A percentile compares a stretch with the other conserved stretches of the same genome.
phyloP scores from a whole-genome alignment of 495 filamentous ascomycete species.

The Talaromyces trachyspermus region DNA sequence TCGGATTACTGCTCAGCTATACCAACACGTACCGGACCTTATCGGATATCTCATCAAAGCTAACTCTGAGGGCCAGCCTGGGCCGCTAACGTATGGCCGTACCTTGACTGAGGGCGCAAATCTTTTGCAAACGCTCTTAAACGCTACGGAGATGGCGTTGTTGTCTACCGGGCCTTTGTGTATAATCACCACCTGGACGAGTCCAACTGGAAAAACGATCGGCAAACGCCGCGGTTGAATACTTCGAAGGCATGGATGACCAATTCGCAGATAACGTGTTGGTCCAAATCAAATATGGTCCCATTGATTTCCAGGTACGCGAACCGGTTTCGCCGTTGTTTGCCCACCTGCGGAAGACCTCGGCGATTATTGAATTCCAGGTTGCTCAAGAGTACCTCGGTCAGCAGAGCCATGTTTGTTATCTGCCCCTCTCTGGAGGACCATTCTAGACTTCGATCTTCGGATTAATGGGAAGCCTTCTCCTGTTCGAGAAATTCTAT shows the following conservation, averaged over 20 bases:
- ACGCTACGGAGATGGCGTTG: constrained; percentile 52
- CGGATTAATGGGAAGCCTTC: constrained; percentile 49
- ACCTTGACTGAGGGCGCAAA: constrained; percentile 65
- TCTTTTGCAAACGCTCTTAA: constrained; percentile 56
- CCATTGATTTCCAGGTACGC: constrained; percentile 71
- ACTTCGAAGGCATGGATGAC: constrained; percentile 56
- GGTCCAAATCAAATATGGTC: constrained; percentile 66
- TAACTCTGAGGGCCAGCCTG: constrained; percentile 67
- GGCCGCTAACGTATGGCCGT: constrained; percentile 60
- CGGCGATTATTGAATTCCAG: constrained; percentile 56
- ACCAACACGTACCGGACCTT: constrained; percentile 55
- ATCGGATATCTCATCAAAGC: constrained; percentile 67
- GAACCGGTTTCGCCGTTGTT: constrained; percentile 65
- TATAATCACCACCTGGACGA: constrained; percentile 55
- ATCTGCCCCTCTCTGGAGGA: constrained; percentile 63
- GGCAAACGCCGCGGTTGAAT: constrained; percentile 64
- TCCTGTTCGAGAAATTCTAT: constrained; percentile 48
- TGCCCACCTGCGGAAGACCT: constrained; percentile 52
- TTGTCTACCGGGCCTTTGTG: constrained; percentile 70
- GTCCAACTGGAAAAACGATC: constrained; percentile 55
- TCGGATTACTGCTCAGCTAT: constrained; percentile 50
- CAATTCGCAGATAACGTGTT: constrained; percentile 64
- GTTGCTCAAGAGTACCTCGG: constrained; percentile 66
- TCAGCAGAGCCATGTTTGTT: constrained; percentile 62
- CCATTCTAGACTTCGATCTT: constrained; percentile 58